Conservation (phyloP, 108 stramenopile genomes). For the Fistulifera solaris region DNA sequence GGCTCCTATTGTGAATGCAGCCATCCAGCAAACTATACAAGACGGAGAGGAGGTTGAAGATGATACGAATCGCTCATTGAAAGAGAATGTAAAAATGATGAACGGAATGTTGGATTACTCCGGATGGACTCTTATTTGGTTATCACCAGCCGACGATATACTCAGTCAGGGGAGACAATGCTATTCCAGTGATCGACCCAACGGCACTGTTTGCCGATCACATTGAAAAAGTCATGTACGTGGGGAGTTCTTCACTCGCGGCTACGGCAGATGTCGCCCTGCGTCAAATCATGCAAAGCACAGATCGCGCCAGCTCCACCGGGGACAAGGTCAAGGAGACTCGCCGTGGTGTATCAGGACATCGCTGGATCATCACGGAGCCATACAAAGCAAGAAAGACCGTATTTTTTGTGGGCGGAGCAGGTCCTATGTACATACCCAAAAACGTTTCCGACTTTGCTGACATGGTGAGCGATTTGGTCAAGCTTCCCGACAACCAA, state of each 20-base stretch:
- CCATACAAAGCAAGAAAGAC: slow-evolving; percentile 2
- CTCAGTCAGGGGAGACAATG: slow-evolving; percentile 42
- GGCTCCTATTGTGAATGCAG: slow-evolving; percentile 21
- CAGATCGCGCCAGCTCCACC: slow-evolving; percentile 7
- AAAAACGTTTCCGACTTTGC: background rate
- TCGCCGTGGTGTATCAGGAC: background rate
- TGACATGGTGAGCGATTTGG: background rate
- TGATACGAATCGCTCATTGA: background rate
- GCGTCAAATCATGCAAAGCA: slow-evolving; percentile 19
- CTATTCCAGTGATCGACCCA: slow-evolving; percentile 52
- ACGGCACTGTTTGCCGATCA: slow-evolving; percentile 29
- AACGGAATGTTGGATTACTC: slow-evolving; percentile 44
- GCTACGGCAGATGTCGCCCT: slow-evolving; percentile 22
- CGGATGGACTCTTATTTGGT: slow-evolving; percentile 47
- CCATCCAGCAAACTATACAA: slow-evolving; percentile 20
- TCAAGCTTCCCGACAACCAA: slow-evolving; percentile 25
- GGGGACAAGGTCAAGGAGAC: slow-evolving; percentile 19
- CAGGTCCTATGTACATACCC: background rate
- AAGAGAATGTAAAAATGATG: slow-evolving; percentile 8
- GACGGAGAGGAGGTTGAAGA: background rate
- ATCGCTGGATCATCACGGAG: slow-evolving; percentile 8
- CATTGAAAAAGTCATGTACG: slow-evolving; percentile 44
- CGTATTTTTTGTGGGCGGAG: slow-evolving; percentile 7
- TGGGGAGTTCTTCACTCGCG: slow-evolving; percentile 23
- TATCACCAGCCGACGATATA: slow-evolving; percentile 17